Conservation (phyloP, 148 eudicot species). For the Dysphania ambrosioides region DNA sequence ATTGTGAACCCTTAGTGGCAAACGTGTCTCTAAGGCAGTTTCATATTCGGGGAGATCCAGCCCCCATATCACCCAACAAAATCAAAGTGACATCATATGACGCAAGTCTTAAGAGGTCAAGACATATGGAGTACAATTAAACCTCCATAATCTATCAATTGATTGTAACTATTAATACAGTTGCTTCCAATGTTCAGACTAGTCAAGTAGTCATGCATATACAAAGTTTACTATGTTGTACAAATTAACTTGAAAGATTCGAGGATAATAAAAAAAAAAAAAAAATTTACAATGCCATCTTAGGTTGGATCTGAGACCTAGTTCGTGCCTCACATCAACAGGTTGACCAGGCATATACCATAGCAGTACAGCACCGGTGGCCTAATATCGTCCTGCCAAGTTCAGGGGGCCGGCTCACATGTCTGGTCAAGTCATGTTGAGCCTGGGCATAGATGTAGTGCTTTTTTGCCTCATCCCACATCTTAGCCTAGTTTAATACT, state of each 20-base stretch:
- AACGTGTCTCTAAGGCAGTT: neutral
- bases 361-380: neutral
- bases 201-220: no score
- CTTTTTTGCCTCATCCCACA: no score
- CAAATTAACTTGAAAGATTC: neutral
- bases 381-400: neutral
- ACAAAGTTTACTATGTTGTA: no score
- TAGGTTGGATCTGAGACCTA: neutral
- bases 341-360: neutral
- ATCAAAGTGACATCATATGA: no score
- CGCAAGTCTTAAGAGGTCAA: neutral
- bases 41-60: neutral
- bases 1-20: conserved; percentile 3
- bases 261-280: no score
- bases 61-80: no score
- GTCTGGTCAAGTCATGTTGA: neutral
- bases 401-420: neutral
- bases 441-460: neutral
- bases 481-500: neutral
- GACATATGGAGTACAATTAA: neutral
- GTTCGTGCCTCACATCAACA: neutral
- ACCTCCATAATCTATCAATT: neutral
- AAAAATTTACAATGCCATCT: no score
- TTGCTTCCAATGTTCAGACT: no score
- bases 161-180: no score